phyloP scores from a whole-genome alignment of 208 protist genomes.

The Blastocrithidia nonstop region DNA sequence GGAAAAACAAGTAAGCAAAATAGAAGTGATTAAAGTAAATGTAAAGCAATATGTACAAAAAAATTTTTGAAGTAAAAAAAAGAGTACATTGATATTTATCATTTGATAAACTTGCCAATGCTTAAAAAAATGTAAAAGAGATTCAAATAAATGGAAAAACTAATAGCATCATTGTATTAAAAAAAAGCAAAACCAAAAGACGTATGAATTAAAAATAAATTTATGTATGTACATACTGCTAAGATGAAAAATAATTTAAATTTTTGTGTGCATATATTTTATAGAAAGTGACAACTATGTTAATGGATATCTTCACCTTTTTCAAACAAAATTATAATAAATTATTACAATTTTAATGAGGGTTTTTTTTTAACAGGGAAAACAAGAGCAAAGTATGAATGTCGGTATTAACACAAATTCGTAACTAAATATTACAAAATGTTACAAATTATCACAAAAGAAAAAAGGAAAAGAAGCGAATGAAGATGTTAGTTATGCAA shows the following conservation, averaged over 20 bases:
- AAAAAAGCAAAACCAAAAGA: conserved; percentile 1
- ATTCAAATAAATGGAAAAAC: background rate
- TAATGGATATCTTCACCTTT: too few species aligned
- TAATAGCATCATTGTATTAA: background rate
- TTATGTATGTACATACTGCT: background rate
- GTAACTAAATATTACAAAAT: background rate
- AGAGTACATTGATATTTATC: background rate
- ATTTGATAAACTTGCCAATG: background rate
- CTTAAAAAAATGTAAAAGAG: background rate
- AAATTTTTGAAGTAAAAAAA: background rate
- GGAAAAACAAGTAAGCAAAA: too few species aligned
- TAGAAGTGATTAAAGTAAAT: too few species aligned
- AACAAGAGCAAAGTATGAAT: background rate
- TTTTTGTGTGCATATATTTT: background rate
- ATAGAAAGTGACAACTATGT: too few species aligned
- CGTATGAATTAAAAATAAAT: background rate
- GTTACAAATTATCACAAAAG: too few species aligned
- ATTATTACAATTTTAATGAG: too few species aligned
- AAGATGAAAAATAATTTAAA: conserved; percentile 3
- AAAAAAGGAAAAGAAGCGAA: background rate
- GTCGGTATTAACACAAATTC: background rate
- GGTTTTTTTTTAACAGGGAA: background rate
- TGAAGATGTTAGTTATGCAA: background rate
- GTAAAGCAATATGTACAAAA: background rate
- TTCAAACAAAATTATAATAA: too few species aligned